A percentile compares a stretch with the other conserved stretches of the same genome.
Evolutionary conservation across 495 filamentous ascomycete genomes (phyloP).

Genomic region (Podospora bellae-mahoneyi): DNA sequence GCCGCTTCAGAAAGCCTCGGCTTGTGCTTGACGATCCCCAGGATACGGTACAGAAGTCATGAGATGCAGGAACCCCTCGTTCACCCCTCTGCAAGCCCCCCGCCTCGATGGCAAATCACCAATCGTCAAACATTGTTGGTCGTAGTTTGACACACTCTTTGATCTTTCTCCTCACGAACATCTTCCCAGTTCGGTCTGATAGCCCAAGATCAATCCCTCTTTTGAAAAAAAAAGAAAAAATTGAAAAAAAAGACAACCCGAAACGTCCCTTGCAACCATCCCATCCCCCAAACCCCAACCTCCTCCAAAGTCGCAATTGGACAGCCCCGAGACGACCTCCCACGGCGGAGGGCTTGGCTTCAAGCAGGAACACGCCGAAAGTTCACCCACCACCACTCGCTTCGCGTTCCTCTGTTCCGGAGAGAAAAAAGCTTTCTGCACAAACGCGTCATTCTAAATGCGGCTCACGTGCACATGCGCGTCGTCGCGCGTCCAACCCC

Average conservation of each 20-base stretch:
- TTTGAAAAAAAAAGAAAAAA: neutral
- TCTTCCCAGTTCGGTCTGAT: neutral
- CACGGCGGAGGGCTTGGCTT: neutral
- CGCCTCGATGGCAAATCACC: neutral
- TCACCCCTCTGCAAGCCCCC: neutral
- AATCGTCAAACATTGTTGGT: conserved; percentile 2
- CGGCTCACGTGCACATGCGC: neutral
- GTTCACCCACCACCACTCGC: neutral
- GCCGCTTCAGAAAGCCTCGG: neutral
- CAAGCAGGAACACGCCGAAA: neutral
- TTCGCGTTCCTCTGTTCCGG: neutral
- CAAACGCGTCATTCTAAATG: neutral
- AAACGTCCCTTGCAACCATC: neutral
- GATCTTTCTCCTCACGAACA: conserved; percentile 1
- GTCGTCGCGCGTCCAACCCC: neutral
- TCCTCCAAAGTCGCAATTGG: neutral
- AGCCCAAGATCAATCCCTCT: neutral
- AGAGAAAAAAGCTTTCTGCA: neutral
- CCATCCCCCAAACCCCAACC: neutral
- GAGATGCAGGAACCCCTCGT: neutral
- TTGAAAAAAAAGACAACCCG: neutral
- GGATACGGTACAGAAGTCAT: neutral
- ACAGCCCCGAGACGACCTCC: neutral
- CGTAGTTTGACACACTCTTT: neutral
- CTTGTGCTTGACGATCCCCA: neutral